Base-by-base conservation (phyloP, 345 rosid genomes). In the Eucalyptus brandiana region DNA sequence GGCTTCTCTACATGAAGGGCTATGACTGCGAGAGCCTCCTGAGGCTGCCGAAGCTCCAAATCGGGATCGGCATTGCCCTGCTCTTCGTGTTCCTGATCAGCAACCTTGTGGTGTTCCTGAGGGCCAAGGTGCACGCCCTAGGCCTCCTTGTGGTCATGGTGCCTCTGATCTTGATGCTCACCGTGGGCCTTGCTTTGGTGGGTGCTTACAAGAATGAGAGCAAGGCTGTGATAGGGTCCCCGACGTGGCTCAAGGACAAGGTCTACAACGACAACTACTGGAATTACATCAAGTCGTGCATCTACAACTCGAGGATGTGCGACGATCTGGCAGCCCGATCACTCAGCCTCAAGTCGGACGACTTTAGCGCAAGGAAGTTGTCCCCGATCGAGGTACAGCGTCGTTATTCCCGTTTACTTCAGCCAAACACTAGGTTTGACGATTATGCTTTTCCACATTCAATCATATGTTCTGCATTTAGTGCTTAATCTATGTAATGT, bases 1-100 rank as follows among this genome's bases (percentile, higher is more conserved):
- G 96, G 97, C 91, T 96, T 19, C 89, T 96, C 8, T 95, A 92
- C 94, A 96, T 96, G 97, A 94, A 93, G 87, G 93, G 92, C 92
- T 96, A 94, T 42, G 98, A 94, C 86, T 96, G 99, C 87, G 98
- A 97, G 86, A 90, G 89, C 60, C 92, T 97, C 45, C 86, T 96
- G 88, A 91, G 93, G 72, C 88, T 97, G 48, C 97, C 98, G 13
- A 93, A 87, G 19, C 81, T 95, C 45, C 98, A 95, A 50, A 91
- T 62, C 3, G 93, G 94, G 9, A 90, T 96, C 4, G 93, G 93
- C 54, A 21, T 96, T 7, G 93, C 93, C 4, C 87, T 96, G 88
- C 88, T 97, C 21, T 93, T 92, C 26, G 92, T 94, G 47, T 94
- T 95, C 90, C 87, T 94, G 37, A 85, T 93, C 21, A 92, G 95